These are phyloP conservation scores for Gossypium rotundifolium DNA, from an alignment of 345 rosid species.

Conservation along the genomic window DNA sequence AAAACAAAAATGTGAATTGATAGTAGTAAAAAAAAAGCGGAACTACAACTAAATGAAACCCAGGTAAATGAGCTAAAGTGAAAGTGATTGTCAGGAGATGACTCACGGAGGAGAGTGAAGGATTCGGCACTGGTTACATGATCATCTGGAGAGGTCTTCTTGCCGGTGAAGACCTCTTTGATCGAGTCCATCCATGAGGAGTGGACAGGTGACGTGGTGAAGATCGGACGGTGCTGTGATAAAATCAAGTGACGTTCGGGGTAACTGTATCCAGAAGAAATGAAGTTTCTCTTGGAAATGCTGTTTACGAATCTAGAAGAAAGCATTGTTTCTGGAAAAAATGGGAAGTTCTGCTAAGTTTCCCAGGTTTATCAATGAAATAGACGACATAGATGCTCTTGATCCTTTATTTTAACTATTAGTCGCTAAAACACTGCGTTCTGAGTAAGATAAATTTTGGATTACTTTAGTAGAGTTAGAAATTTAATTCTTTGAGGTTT, in stretches of 20 bases:
- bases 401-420: background rate
- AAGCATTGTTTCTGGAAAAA: constrained; percentile 1
- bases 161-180: constrained; percentile 79
- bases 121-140: constrained; percentile 32
- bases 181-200: constrained; percentile 79
- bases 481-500: no score
- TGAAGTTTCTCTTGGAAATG: background rate
- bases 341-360: background rate
- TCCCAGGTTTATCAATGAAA: background rate
- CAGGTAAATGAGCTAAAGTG: background rate
- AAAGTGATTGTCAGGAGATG: background rate
- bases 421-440: background rate
- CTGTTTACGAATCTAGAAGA: constrained; percentile 11
- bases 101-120: constrained; percentile 76
- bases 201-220: constrained; percentile 37
- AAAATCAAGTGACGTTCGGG: constrained; percentile 6
- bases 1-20: background rate
- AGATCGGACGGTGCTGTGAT: constrained; percentile 47
- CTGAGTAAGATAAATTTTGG: background rate
- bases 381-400: background rate
- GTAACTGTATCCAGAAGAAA: background rate
- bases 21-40: no score
- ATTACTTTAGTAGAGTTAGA: no score
- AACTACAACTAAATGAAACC: background rate
- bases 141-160: constrained; percentile 40